phyloP scores from a whole-genome alignment of 2,329 filamentous ascomycete species.

The Dryadomyces quercus-mongolicae region DNA sequence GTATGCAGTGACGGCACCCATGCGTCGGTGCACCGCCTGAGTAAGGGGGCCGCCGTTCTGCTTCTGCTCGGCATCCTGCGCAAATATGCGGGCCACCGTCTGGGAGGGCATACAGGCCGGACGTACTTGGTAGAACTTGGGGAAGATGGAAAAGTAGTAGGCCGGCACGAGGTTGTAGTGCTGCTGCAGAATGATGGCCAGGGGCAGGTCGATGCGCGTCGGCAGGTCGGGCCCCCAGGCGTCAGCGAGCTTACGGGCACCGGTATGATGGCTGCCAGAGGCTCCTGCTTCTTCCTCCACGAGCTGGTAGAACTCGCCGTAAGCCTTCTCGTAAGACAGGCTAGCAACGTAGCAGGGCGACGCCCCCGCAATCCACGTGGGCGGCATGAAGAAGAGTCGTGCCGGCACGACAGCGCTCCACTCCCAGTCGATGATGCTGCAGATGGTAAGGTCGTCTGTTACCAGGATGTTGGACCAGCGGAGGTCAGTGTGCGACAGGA shows the following conservation, averaged over 20 bases:
- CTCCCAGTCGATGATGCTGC: conserved; percentile 18
- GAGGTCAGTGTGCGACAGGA: conserved; percentile 15
- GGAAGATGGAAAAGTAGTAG: conserved; percentile 4
- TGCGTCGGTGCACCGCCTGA: not conserved
- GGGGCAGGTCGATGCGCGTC: not conserved
- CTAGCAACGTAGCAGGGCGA: conserved; percentile 2
- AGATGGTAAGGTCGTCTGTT: conserved; percentile 13
- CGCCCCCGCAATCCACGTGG: conserved; percentile 11
- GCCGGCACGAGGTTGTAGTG: conserved; percentile 2
- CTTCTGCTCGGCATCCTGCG: not conserved
- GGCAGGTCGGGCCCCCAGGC: not conserved
- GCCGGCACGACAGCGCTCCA: conserved; percentile 10
- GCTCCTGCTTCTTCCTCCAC: not conserved
- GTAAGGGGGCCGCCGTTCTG: not conserved
- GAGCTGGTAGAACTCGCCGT: not conserved
- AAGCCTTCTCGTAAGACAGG: not conserved
- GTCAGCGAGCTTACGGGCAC: not conserved
- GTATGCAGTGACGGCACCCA: not conserved
- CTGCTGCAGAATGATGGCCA: conserved; percentile 1
- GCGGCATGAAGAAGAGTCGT: conserved; percentile 7
- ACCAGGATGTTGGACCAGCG: conserved; percentile 16
- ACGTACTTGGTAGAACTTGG: not conserved
- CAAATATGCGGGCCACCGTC: not conserved
- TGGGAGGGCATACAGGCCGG: not conserved
- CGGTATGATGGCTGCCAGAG: too few relatives aligned